These are phyloP conservation scores for Coemansia sp. DNA, from an alignment of 192 early-diverging fungal genomes.

Conservation along the genomic window DNA sequence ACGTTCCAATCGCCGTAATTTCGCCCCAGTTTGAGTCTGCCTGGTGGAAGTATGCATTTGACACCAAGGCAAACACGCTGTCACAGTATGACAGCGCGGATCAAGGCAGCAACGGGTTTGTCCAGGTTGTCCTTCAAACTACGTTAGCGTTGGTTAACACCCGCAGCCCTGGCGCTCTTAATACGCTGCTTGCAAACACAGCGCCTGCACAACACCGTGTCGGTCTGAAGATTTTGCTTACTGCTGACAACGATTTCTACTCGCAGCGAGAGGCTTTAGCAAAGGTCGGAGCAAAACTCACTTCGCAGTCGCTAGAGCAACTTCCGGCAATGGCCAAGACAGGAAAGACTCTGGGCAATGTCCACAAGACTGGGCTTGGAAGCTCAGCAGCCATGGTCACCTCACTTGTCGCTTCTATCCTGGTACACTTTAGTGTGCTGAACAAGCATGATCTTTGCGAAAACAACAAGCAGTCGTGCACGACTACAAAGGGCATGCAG, in stretches of 20 bases:
- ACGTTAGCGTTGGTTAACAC: constrained; percentile 30
- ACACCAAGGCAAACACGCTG: constrained; percentile 16
- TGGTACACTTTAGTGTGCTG: constrained; percentile 69
- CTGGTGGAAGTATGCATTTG: constrained; percentile 68
- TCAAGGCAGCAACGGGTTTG: constrained; percentile 31
- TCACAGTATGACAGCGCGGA: constrained; percentile 34
- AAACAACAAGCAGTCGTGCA: neutral
- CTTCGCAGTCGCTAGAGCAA: constrained; percentile 55
- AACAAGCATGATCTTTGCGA: neutral
- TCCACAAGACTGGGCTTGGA: constrained; percentile 96
- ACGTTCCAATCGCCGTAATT: constrained; percentile 55
- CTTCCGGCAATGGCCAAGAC: constrained; percentile 67
- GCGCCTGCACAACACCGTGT: neutral
- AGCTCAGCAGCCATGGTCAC: constrained; percentile 97
- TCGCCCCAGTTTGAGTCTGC: constrained; percentile 90
- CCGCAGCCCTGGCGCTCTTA: constrained; percentile 9
- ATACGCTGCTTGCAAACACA: neutral
- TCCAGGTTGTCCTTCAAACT: constrained; percentile 46
- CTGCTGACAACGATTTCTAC: constrained; percentile 98
- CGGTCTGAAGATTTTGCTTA: constrained; percentile 72
- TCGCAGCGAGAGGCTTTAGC: constrained; percentile 81
- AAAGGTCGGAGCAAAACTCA: constrained; percentile 51
- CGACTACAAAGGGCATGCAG: constrained; percentile 20
- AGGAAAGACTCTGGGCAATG: constrained; percentile 60
- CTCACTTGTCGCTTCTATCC: constrained; percentile 77